phyloP scores from a whole-genome alignment of 2,329 filamentous ascomycete species.

The Dryadomyces quercus-mongolicae region DNA sequence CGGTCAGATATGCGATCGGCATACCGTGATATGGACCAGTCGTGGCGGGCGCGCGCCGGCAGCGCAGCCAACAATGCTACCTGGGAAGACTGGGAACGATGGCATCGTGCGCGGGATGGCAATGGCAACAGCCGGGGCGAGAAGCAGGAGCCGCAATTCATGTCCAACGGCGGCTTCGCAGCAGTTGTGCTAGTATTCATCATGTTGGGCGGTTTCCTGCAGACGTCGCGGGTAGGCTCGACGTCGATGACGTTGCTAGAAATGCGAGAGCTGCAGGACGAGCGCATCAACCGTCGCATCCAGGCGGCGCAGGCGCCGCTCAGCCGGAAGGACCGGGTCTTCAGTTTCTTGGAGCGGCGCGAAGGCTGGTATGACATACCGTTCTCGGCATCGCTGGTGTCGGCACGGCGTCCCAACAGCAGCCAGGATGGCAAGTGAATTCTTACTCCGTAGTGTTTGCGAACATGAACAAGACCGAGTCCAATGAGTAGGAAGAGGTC shows the following conservation, averaged over 20 bases:
- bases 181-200: conserved; percentile 58
- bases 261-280: conserved; percentile 52
- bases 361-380: conserved; percentile 30
- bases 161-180: conserved; percentile 71
- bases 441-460: background rate
- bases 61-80: conserved; percentile 63
- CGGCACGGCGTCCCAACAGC: no score
- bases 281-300: conserved; percentile 50
- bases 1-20: conserved; percentile 36
- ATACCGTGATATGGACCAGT: conserved; percentile 27
- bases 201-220: conserved; percentile 57
- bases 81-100: conserved; percentile 95
- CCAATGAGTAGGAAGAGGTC: background rate
- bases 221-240: conserved; percentile 56
- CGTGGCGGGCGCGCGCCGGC: conserved; percentile 36
- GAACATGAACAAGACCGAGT: conserved; percentile 1
- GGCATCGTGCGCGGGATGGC: conserved; percentile 46
- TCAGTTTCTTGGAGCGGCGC: conserved; percentile 63
- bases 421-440: no score
- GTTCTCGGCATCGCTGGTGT: background rate
- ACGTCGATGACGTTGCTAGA: conserved; percentile 52
- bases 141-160: conserved; percentile 46
- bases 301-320: conserved; percentile 38
- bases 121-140: conserved; percentile 12
- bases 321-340: conserved; percentile 54